Evolutionary conservation across 495 filamentous ascomycete genomes (phyloP), one percentile per base, ranked within the genome.

Genomic region (Pseudevernia furfuracea): DNA sequence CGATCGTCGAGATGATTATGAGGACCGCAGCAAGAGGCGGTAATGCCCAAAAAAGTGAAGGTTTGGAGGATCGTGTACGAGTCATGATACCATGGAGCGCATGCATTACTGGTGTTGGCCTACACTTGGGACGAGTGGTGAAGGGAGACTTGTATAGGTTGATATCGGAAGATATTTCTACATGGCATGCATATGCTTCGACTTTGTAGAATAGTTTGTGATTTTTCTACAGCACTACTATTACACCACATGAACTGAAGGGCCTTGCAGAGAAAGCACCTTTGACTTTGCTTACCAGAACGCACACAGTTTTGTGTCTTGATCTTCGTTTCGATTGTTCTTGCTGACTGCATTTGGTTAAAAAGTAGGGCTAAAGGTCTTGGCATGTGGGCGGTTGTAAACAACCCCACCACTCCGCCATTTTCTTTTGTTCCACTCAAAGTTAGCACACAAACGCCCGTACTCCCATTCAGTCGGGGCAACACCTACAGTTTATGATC

Each of bases 1-100:
- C 36, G 60, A 59, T 14, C 36, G 55, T 14, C 64, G 68, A 30
- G 67, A 70, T 17, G 70, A 77, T 19, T 60, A 71, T 41, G 70
- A 55, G 52, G 52, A 73, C 14, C 68, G 68, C 7, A 65, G 73
- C 36, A 70, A 43, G 43, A 66, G 63, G 52, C 52, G 55, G 25
- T 64, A 61, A 25, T 56, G 21, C 59, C 41, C 23, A 46, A 37
- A 23, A 61, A 19, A 30, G 15, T 36, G 37, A 34, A 17, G 19
- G n/a, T 15, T 32, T 37, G 4, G 10, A 43, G 28, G 8, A 2
- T 17, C 6, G 3, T 34, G 3, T 21, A 21, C 30, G 48, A 55
- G 9, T 55, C 52, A 55, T 23, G 52, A 36, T 21, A 7, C 30
- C 52, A 55, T 30, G 52, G 10, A 34, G 17, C 28, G 28, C 15